Conservation (phyloP, 73 alveolate genomes). For the Paramecium caudatum region DNA sequence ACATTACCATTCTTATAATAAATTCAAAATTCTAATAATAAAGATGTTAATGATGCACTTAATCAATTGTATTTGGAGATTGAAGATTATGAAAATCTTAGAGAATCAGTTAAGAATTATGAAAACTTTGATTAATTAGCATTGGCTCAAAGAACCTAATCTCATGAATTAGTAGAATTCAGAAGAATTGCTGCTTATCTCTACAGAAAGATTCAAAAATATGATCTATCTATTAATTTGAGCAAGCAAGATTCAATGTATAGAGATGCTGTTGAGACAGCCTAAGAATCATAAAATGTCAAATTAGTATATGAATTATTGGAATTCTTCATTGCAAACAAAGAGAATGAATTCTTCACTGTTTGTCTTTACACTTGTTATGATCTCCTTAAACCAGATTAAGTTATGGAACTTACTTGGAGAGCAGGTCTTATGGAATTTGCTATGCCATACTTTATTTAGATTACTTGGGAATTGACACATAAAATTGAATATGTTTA, state of each 20-base stretch:
- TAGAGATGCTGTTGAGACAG: slow-evolving; percentile 98
- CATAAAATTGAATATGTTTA: slow-evolving; percentile 91
- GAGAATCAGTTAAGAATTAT: slow-evolving; percentile 92
- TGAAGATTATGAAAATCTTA: slow-evolving; percentile 95
- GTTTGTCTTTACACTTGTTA: slow-evolving; percentile 98
- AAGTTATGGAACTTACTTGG: slow-evolving; percentile 99
- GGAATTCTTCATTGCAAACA: slow-evolving; percentile 93
- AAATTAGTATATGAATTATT: slow-evolving; percentile 95
- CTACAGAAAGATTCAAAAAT: slow-evolving; percentile 96
- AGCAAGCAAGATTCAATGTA: slow-evolving; percentile 94
- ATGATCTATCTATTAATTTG: slow-evolving; percentile 90
- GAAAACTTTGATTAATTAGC: slow-evolving; percentile 95
- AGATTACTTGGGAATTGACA: slow-evolving; percentile 96
- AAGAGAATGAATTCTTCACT: slow-evolving; percentile 97
- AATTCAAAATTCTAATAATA: slow-evolving; percentile 93
- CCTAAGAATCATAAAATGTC: slow-evolving; percentile 94
- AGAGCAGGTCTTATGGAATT: slow-evolving; percentile 96
- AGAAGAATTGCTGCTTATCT: slow-evolving; percentile 97
- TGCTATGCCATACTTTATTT: slow-evolving; percentile 98
- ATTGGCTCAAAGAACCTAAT: slow-evolving; percentile 93
- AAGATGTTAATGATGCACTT: slow-evolving; percentile 97
- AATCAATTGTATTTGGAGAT: slow-evolving; percentile 97
- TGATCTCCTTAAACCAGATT: slow-evolving; percentile 97
- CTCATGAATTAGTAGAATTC: slow-evolving; percentile 96
- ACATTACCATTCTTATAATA: slow-evolving; percentile 95